Percentiles rank a stretch among this genome's conserved stretches.
Evolutionary conservation across 768 basidiomycete genomes (phyloP).

Genomic region (Amanita pseudoporphyria): DNA sequence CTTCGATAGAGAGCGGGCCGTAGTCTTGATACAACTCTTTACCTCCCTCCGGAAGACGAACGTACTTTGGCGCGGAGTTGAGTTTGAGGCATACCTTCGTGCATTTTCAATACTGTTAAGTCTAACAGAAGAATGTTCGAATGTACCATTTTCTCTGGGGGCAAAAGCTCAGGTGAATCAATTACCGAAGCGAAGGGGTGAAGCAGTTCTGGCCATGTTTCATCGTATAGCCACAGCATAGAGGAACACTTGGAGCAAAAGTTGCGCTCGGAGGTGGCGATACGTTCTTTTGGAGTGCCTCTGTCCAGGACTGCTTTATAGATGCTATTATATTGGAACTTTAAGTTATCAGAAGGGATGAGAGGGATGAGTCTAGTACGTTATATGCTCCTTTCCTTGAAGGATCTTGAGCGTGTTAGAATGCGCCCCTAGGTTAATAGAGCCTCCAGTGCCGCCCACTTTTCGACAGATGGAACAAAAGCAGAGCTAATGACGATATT

Average conservation of each 20-base stretch:
- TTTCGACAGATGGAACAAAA: slow-evolving; percentile 65
- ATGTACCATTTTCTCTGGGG: slow-evolving; percentile 39
- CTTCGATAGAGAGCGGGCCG: slow-evolving; percentile 37
- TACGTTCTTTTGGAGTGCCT: slow-evolving; percentile 36
- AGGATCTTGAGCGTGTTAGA: slow-evolving; percentile 38
- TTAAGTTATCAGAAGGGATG: background rate
- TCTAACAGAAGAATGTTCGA: background rate
- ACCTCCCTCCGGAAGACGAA: slow-evolving; percentile 50
- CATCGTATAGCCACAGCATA: slow-evolving; percentile 61
- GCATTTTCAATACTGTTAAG: background rate
- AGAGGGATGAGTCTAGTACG: slow-evolving; percentile 21
- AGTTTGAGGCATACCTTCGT: slow-evolving; percentile 33
- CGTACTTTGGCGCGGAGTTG: slow-evolving; percentile 47
- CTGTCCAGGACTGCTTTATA: slow-evolving; percentile 57
- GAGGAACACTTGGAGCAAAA: slow-evolving; percentile 56
- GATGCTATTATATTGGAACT: slow-evolving; percentile 14
- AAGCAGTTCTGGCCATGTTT: slow-evolving; percentile 47
- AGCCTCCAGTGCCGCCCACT: slow-evolving; percentile 55
- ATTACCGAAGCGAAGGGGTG: slow-evolving; percentile 65
- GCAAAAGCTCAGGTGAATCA: slow-evolving; percentile 46
- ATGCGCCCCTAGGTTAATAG: slow-evolving; percentile 55
- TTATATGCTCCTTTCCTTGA: slow-evolving; percentile 44
- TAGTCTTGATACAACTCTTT: slow-evolving; percentile 39
- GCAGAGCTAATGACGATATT: slow-evolving; percentile 37
- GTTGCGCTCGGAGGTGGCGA: slow-evolving; percentile 46